Evolutionary conservation across 345 rosid genomes (phyloP).

Genomic region (Camelina hispida): DNA sequence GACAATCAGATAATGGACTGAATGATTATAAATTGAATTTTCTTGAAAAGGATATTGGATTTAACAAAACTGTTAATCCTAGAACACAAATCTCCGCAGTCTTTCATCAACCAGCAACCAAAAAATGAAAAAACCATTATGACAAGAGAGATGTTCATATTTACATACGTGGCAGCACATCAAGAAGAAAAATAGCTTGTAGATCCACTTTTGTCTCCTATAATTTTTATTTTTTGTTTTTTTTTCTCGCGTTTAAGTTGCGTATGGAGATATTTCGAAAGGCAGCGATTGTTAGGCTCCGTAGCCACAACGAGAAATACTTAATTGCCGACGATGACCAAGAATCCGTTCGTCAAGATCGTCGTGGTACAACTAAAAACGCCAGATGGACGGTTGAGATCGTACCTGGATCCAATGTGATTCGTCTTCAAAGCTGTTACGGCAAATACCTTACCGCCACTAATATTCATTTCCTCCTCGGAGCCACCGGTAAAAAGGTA

Average conservation of each 20-base stretch:
- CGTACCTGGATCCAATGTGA: constrained; percentile 30
- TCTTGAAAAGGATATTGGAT: too few species aligned
- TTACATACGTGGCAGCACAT: neutral
- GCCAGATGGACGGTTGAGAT: constrained; percentile 73
- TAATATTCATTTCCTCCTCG: constrained; percentile 55
- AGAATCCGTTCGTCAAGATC: constrained; percentile 64
- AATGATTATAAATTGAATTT: too few species aligned
- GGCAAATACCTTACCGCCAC: constrained; percentile 82
- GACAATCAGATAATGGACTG: too few species aligned
- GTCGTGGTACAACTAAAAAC: constrained; percentile 57
- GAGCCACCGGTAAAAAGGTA: constrained; percentile 71
- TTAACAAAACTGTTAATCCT: too few species aligned
- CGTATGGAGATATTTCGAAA: constrained; percentile 69
- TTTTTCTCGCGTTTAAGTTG: neutral
- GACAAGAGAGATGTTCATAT: too few species aligned
- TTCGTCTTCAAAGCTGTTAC: constrained; percentile 68
- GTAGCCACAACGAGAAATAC: constrained; percentile 77
- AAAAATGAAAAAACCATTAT: too few species aligned
- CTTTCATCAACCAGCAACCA: too few species aligned
- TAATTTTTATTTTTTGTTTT: neutral
- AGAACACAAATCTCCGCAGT: too few species aligned
- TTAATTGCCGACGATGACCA: constrained; percentile 65
- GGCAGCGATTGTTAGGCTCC: constrained; percentile 59
- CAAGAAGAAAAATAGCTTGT: neutral
- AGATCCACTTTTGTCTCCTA: constrained; percentile 10